Evolutionary conservation across 2,329 filamentous ascomycete genomes (phyloP).

Genomic region (Chaetomiaceae sp.): DNA sequence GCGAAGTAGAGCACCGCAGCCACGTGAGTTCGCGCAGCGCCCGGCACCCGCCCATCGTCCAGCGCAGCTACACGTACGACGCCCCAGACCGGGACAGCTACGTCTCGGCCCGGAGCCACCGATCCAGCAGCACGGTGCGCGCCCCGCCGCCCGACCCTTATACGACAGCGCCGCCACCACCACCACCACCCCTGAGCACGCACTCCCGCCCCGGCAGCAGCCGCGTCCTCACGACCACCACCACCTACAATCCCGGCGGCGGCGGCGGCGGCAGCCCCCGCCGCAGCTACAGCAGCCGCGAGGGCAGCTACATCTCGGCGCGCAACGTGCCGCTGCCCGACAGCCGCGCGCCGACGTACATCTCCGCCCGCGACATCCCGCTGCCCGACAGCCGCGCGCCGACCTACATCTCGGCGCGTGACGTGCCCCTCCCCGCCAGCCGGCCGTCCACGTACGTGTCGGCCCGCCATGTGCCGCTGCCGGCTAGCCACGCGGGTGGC

Average conservation of each 20-base stretch:
- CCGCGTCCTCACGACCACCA: conserved; percentile 23
- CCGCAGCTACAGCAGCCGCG: conserved; percentile 15
- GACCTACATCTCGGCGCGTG: conserved; percentile 6
- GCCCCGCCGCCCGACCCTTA: conserved; percentile 16
- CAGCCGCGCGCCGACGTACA: conserved; percentile 29
- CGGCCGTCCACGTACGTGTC: conserved; percentile 15
- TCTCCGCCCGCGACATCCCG: conserved; percentile 20
- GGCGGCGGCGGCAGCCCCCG: conserved; percentile 15
- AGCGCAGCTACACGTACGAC: conserved; percentile 30
- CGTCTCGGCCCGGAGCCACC: conserved; percentile 38
- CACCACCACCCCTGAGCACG: conserved; percentile 27
- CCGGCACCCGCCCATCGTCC: conserved; percentile 25
- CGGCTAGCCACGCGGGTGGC: conserved; percentile 37
- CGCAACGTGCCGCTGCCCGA: conserved; percentile 30
- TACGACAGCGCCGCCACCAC: too few species aligned
- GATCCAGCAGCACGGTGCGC: conserved; percentile 32
- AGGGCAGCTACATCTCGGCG: conserved; percentile 16
- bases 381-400: conserved; percentile 34
- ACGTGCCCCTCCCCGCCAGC: conserved; percentile 6
- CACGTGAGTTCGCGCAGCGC: conserved; percentile 32
- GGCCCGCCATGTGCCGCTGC: conserved; percentile 28
- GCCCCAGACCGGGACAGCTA: conserved; percentile 38
- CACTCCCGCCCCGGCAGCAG: conserved; percentile 31
- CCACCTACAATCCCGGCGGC: conserved; percentile 19
- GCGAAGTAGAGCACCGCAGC: conserved; percentile 38